Percentiles rank a stretch among this genome's conserved stretches.
These are phyloP conservation scores for Calonectria ilicicola DNA, from an alignment of 2,329 filamentous ascomycete genomes.

Conservation along the genomic window DNA sequence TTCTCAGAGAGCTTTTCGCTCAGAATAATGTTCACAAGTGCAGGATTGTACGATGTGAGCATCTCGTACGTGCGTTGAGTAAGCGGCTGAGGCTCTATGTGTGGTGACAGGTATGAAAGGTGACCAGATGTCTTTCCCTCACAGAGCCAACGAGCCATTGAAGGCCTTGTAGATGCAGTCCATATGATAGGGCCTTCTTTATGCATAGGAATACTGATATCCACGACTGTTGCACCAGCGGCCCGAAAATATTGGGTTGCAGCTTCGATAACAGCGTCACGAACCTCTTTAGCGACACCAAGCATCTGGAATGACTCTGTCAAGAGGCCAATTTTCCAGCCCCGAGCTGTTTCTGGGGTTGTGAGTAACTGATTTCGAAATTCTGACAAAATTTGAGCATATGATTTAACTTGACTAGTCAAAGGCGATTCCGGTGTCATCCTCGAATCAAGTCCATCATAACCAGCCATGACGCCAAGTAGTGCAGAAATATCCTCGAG, in stretches of 20 bases:
- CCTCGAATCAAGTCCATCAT: constrained; percentile 57
- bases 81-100: constrained; percentile 48
- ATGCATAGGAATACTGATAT: constrained; percentile 62
- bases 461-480: constrained; percentile 55
- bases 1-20: constrained; percentile 48
- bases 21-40: constrained; percentile 60
- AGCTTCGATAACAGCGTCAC: constrained; percentile 49
- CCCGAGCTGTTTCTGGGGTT: constrained; percentile 38
- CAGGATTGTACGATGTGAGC: constrained; percentile 57
- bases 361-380: constrained; percentile 20
- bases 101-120: constrained; percentile 49
- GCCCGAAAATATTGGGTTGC: constrained; percentile 48
- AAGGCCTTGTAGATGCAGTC: constrained; percentile 47
- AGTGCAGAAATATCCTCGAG: constrained; percentile 50
- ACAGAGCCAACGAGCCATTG: constrained; percentile 47
- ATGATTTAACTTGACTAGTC: constrained; percentile 48
- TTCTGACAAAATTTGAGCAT: constrained; percentile 37
- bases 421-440: constrained; percentile 55
- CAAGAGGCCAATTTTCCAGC: constrained; percentile 57
- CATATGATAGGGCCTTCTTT: constrained; percentile 53
- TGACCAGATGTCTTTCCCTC: constrained; percentile 47
- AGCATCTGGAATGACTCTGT: constrained; percentile 56
- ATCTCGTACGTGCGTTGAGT: constrained; percentile 56
- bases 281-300: constrained; percentile 54
- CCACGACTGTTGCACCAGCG: constrained; percentile 57